phyloP scores from a whole-genome alignment of 257 asterid species.

The Leptodermis oblonga region DNA sequence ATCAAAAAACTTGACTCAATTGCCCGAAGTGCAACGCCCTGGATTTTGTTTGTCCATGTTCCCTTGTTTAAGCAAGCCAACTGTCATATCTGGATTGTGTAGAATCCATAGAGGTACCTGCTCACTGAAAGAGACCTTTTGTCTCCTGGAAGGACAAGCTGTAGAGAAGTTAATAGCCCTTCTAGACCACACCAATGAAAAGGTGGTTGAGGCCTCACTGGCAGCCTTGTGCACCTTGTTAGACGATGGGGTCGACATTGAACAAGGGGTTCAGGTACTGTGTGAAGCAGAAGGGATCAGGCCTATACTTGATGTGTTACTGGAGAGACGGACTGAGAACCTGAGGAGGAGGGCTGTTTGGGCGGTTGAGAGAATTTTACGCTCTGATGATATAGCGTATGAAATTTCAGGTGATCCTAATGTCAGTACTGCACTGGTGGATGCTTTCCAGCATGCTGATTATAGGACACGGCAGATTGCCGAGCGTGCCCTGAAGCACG shows the following conservation, averaged over 20 bases:
- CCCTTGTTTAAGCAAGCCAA: constrained; percentile 69
- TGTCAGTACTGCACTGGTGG: constrained; percentile 77
- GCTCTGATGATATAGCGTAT: constrained; percentile 57
- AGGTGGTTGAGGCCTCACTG: constrained; percentile 84
- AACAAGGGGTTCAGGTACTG: constrained; percentile 64
- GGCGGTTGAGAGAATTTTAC: constrained; percentile 81
- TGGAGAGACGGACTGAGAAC: constrained; percentile 72
- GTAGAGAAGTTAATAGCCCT: constrained; percentile 75
- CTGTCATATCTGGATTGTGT: constrained; percentile 55
- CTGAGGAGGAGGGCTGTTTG: constrained; percentile 75
- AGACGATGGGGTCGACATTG: constrained; percentile 77
- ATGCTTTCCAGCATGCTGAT: constrained; percentile 88
- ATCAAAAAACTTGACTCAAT: constrained; percentile 55
- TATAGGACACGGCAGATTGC: constrained; percentile 81
- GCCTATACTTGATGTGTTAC: constrained; percentile 65
- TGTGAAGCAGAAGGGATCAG: constrained; percentile 64
- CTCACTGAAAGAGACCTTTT: constrained; percentile 68
- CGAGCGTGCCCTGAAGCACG: constrained; percentile 78
- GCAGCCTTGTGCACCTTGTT: constrained; percentile 76
- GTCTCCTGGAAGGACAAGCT: constrained; percentile 82
- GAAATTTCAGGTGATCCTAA: constrained; percentile 70
- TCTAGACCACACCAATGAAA: constrained; percentile 75
- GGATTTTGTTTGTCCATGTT: constrained; percentile 58
- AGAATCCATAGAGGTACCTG: constrained; percentile 68
- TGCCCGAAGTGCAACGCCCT: constrained; percentile 61